Conservation (phyloP, 2,329 filamentous ascomycete genomes). For the Penicillium brasilianum region DNA sequence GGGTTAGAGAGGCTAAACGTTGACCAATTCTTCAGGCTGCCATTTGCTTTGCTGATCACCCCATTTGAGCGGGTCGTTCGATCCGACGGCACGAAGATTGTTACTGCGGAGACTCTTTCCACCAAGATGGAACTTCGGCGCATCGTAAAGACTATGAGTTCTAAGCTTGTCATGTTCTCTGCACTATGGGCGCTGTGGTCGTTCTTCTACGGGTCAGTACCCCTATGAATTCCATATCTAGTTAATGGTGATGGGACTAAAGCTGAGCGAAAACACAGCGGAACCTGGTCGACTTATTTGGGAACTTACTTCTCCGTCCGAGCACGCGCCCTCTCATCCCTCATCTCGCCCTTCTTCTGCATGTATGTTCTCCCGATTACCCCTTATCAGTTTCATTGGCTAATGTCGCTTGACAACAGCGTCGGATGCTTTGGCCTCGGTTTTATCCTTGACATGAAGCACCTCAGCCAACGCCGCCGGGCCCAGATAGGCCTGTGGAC, state of each 20-base stretch:
- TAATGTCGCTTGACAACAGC: slow-evolving; percentile 21
- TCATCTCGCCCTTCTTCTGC: slow-evolving; percentile 57
- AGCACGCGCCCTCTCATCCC: slow-evolving; percentile 51
- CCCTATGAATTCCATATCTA: neutral
- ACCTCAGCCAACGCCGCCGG: slow-evolving; percentile 50
- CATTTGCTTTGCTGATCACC: slow-evolving; percentile 54
- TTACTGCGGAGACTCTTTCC: slow-evolving; percentile 48
- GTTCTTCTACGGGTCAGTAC: slow-evolving; percentile 49
- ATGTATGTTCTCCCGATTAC: slow-evolving; percentile 39
- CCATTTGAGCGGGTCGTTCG: slow-evolving; percentile 54
- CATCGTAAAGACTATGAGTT: slow-evolving; percentile 47
- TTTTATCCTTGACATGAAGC: slow-evolving; percentile 51
- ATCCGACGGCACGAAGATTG: slow-evolving; percentile 52
- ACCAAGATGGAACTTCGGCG: slow-evolving; percentile 49
- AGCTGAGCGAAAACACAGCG: slow-evolving; percentile 33
- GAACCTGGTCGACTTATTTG: slow-evolving; percentile 54
- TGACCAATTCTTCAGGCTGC: slow-evolving; percentile 35
- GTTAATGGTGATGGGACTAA: neutral
- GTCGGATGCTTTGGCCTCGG: slow-evolving; percentile 57
- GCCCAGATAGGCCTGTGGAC: slow-evolving; percentile 54
- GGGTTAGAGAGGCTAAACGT: neutral
- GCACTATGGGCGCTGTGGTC: slow-evolving; percentile 54
- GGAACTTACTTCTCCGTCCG: slow-evolving; percentile 53
- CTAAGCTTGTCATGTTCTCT: slow-evolving; percentile 48
- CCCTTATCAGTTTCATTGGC: neutral